Base-by-base conservation (phyloP, 805 yeast genomes). In the Aciculoconidium aculeatum region DNA sequence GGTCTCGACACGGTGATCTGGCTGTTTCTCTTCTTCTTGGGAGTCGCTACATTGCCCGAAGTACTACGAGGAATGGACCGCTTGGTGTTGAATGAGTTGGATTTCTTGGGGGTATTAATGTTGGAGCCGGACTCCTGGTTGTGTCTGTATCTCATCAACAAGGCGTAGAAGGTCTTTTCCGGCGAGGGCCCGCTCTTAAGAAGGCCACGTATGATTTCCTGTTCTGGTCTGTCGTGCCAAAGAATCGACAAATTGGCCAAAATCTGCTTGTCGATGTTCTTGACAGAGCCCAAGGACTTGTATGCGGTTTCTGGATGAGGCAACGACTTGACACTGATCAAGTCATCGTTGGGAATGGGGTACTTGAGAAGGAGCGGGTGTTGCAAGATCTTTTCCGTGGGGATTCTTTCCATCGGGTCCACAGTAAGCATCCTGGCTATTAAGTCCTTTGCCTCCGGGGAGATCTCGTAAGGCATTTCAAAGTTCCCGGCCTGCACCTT, bases 401-500 rank as follows among this genome's bases (percentile, higher is more conserved):
- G 65, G 19, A 85, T 71, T 58, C 96, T 71, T 41, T 72, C 67
- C 16, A 59, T 64, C 5, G 96, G 95, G 44, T 83, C 72, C 11
- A 79, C 78, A 17, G 76, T 70, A 22, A 83, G 58, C 78, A 82
- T 80, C 41, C 63, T 67, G 36, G 71, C 56, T 23, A 83, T 72
- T 32, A 83, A 65, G 47, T 79, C 78, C 42, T 70, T 70, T 2
- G 92, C 88, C 45, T 81, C 90, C 10, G 41, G 30, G 16, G 81
- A 70, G 24, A 83, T 49, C 29, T 69, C 72, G 6, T 57, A 53
- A 4, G 92, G 92, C 84, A 82, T 77, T 34, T 75, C 80, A 48
- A 71, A 83, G 30, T 61, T 66, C 21, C 94, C 94, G 17, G 77
- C 70, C 53, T 82, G 92, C 15, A 83, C 94, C 53, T 82, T 83